Evolutionary conservation across 805 yeast species (phyloP), one percentile per base, ranked within the genome.

Genomic region (Saccharomycopsis selenospora): DNA sequence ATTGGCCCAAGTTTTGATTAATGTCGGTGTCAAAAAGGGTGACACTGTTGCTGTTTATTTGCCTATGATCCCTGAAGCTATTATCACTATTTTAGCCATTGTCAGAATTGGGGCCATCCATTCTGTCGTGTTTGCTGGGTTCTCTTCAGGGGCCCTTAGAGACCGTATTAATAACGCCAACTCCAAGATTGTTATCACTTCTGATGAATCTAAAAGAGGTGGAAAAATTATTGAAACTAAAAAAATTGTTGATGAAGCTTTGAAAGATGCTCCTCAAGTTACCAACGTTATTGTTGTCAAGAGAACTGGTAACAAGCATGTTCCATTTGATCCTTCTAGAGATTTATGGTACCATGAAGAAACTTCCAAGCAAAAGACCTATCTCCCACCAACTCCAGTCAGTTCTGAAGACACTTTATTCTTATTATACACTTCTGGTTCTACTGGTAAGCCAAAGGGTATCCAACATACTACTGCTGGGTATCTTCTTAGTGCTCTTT

Each of bases 381-480:
- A 82, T 66, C 69, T 67, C 57, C 82, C 93, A n/a, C 85, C 89
- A 18, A 80, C 73, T 42, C 80, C 88, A 23, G 87, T 85, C 51
- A 73, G 74, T 61, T 66, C 90, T 14, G 95, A 85, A 67, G 90
- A 85, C 65, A 85, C 91, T 42, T 68, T 85, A 60, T 85, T 85
- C 68, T 71, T 85, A 66, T 74, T 85, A 56, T 85, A 85, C 66
- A 85, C 95, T 40, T 84, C 91, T 14, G 95, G 95, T 48, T 83
- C 91, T 20, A 85, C 95, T 10, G 95, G 95, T 55, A 79, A 85
- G 54, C 95, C 95, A 62, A 85, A 85, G 70, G 95, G 95, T 65
- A 82, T 85, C 42, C 83, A 78, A 54, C 95, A 85, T 66, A 66
- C 83, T 41, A 85, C 93, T 50, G 93, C 82, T 38, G 95, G 95